phyloP scores from a whole-genome alignment of 2,329 filamentous ascomycete genomes.

The Paramyrothecium sp. region DNA sequence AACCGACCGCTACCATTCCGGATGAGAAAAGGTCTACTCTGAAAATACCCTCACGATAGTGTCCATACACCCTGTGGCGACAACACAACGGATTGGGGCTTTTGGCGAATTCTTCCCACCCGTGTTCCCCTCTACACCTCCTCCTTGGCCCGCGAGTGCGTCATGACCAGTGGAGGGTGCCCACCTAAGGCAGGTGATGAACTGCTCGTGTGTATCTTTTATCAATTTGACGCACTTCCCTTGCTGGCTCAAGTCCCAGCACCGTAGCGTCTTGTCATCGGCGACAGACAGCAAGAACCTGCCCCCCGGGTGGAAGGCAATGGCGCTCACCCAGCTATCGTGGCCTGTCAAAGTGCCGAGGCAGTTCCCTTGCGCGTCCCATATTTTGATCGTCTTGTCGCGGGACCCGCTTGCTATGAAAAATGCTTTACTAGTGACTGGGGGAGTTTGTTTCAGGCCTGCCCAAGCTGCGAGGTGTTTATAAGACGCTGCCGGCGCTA shows the following conservation, averaged over 20 bases:
- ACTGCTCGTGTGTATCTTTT: conserved; percentile 75
- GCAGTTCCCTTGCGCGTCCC: conserved; percentile 81
- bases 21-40: no score
- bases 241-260: conserved; percentile 91
- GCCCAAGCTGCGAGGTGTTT: conserved; percentile 73
- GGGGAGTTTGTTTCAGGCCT: conserved; percentile 78
- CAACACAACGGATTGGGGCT: neutral
- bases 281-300: conserved; percentile 84
- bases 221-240: conserved; percentile 85
- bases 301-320: conserved; percentile 88
- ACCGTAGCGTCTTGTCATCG: conserved; percentile 89
- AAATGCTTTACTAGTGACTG: conserved; percentile 72
- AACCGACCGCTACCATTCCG: no score
- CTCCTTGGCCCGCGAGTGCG: neutral
- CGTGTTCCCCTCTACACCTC: neutral
- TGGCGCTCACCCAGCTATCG: conserved; percentile 87
- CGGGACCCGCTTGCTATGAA: conserved; percentile 86
- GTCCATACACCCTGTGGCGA: conserved; percentile 3
- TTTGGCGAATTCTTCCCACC: conserved; percentile 18
- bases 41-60: conserved; percentile 1
- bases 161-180: conserved; percentile 51
- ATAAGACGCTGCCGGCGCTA: conserved; percentile 80
- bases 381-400: conserved; percentile 88
- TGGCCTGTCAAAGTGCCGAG: conserved; percentile 84
- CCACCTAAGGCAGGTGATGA: conserved; percentile 85